phyloP scores from a whole-genome alignment of 108 stramenopile species.

The Seminavis robusta region DNA sequence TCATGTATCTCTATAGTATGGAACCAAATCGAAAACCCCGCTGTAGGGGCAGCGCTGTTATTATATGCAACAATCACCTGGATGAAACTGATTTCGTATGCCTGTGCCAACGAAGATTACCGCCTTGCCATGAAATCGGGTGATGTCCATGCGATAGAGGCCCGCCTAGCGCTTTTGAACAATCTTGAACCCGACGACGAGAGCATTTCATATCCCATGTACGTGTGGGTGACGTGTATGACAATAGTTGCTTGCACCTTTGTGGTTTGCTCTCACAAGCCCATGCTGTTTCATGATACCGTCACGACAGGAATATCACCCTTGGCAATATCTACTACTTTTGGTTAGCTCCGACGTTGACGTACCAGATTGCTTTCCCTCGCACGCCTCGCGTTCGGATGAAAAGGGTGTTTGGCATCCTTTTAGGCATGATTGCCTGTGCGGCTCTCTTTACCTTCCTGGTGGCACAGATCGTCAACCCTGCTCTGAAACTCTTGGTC shows the following conservation, averaged over 20 bases:
- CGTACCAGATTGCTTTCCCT: conserved; percentile 85
- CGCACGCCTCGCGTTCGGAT: conserved; percentile 42
- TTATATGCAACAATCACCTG: conserved; percentile 62
- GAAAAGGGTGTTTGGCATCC: conserved; percentile 40
- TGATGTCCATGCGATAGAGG: conserved; percentile 14
- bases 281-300: not conserved
- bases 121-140: conserved; percentile 21
- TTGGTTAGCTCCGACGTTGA: conserved; percentile 85
- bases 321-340: conserved; percentile 78
- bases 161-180: conserved; percentile 51
- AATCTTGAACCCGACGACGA: conserved; percentile 48
- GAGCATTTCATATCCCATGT: conserved; percentile 52
- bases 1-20: conserved; percentile 59
- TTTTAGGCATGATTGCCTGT: conserved; percentile 47
- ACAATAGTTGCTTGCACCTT: not conserved
- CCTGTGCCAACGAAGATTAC: conserved; percentile 76
- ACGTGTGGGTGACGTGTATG: no score
- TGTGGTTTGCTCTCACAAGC: not conserved
- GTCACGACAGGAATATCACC: conserved; percentile 49
- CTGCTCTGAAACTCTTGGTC: conserved; percentile 49
- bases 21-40: conserved; percentile 56
- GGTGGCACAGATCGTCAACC: conserved; percentile 63
- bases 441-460: conserved; percentile 56
- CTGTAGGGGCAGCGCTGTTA: conserved; percentile 52
- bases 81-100: conserved; percentile 81